Percentiles rank a stretch among this genome's conserved stretches.
Evolutionary conservation across 352 stramenopile species (phyloP).

Genomic region (Pilasporangium apinafurcum): DNA sequence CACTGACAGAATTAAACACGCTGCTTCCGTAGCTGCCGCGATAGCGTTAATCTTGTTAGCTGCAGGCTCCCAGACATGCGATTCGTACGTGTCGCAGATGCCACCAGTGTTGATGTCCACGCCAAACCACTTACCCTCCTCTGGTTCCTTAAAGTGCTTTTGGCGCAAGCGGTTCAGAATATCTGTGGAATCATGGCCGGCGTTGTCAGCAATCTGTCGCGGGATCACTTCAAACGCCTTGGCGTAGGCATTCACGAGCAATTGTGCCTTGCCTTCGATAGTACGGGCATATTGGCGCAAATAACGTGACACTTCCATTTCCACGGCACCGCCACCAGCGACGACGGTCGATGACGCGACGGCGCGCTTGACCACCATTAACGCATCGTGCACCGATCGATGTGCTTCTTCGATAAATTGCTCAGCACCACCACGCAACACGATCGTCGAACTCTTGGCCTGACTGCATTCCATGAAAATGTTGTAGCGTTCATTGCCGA

Average conservation of each 20-base stretch:
- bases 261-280: constrained; percentile 97
- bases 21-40: constrained; percentile 94
- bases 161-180: constrained; percentile 96
- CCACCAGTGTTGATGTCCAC: constrained; percentile 97
- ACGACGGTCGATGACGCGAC: constrained; percentile 90
- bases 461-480: constrained; percentile 96
- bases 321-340: constrained; percentile 88
- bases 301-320: constrained; percentile 91
- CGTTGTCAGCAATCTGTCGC: constrained; percentile 97
- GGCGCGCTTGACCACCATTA: constrained; percentile 98
- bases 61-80: constrained; percentile 98
- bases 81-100: constrained; percentile 97
- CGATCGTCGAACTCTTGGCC: constrained; percentile 94
- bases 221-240: constrained; percentile 99
- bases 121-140: constrained; percentile 95
- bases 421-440: constrained; percentile 96
- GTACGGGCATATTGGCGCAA: constrained; percentile 90
- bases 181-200: constrained; percentile 98
- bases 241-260: constrained; percentile 94
- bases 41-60: constrained; percentile 99
- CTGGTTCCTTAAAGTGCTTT: constrained; percentile 93
- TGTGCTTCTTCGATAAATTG: constrained; percentile 99
- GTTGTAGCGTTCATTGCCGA: constrained; percentile 98
- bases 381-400: constrained; percentile 96
- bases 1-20: constrained; percentile 98